These are phyloP conservation scores for Vanderwaltozyma tropicalis DNA, from an alignment of 805 yeast species.

Conservation along the genomic window DNA sequence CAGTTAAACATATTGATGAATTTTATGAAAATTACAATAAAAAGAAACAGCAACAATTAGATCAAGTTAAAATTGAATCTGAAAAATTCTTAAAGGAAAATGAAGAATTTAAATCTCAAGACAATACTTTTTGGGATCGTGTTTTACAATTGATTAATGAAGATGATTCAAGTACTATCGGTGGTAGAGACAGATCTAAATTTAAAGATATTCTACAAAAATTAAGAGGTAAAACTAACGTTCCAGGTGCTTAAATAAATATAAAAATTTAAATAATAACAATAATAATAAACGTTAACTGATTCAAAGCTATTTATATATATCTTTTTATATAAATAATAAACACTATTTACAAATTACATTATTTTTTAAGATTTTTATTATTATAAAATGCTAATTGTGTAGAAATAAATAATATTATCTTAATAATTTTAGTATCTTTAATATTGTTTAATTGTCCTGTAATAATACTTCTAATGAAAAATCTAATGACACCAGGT, in stretches of 20 bases:
- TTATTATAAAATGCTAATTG: constrained; percentile 11
- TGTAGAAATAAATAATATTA: constrained; percentile 7
- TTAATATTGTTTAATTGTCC: background rate
- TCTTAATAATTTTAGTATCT: background rate
- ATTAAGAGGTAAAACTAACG: constrained; percentile 58
- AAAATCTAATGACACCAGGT: constrained; percentile 12
- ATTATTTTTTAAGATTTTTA: background rate
- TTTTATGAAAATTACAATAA: constrained; percentile 84
- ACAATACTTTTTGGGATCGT: constrained; percentile 69
- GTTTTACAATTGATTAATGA: constrained; percentile 41
- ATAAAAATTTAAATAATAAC: background rate
- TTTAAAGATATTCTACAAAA: constrained; percentile 56
- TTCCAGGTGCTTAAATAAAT: constrained; percentile 58
- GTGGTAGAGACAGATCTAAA: constrained; percentile 54
- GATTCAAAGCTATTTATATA: background rate
- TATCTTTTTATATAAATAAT: background rate
- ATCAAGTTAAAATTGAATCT: constrained; percentile 55
- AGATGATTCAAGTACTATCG: constrained; percentile 35
- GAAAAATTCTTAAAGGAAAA: constrained; percentile 61
- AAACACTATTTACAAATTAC: background rate
- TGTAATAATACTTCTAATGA: constrained; percentile 8
- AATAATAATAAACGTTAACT: background rate
- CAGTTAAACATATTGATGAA: constrained; percentile 76
- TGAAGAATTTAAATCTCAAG: constrained; percentile 69
- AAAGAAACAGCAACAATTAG: constrained; percentile 63